Evolutionary conservation across 176 grass and related monocot species (phyloP).

Genomic region (Musa schizocarpa): DNA sequence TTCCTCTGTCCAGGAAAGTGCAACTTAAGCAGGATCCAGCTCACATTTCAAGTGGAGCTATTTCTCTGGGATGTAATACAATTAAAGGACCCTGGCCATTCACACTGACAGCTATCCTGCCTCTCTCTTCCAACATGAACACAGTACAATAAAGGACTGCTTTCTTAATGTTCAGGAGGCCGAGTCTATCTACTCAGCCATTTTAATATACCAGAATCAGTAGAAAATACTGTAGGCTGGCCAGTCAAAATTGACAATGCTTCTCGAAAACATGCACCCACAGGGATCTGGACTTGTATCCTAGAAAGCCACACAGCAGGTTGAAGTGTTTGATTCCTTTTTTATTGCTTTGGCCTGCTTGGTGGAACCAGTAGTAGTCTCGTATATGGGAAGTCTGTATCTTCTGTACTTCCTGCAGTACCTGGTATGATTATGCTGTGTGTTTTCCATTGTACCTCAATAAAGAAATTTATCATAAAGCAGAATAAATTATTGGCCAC

Average conservation of each 20-base stretch:
- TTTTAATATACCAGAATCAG: conserved; percentile 22
- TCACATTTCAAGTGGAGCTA: conserved; percentile 38
- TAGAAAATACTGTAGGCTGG: conserved; percentile 15
- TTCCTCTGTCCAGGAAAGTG: conserved; percentile 32
- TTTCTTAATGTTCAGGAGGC: conserved; percentile 21
- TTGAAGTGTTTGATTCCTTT: neutral
- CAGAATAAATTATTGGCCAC: neutral
- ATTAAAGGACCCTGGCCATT: conserved; percentile 25
- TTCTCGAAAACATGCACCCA: conserved; percentile 25
- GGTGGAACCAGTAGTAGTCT: neutral
- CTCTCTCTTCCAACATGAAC: conserved; percentile 27
- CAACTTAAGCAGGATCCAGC: conserved; percentile 35
- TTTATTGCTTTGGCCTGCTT: neutral
- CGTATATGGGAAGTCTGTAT: neutral
- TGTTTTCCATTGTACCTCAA: neutral
- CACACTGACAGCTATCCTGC: conserved; percentile 25
- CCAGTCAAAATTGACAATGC: conserved; percentile 36
- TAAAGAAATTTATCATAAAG: neutral
- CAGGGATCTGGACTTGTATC: neutral
- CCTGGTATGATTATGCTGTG: neutral
- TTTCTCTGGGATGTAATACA: conserved; percentile 42
- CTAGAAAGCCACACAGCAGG: neutral
- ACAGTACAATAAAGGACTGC: neutral
- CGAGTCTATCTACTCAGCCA: conserved; percentile 37
- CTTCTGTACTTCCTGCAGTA: neutral